Base-by-base conservation (phyloP, 2,329 filamentous ascomycete species). In the Calonectria pteridis region DNA sequence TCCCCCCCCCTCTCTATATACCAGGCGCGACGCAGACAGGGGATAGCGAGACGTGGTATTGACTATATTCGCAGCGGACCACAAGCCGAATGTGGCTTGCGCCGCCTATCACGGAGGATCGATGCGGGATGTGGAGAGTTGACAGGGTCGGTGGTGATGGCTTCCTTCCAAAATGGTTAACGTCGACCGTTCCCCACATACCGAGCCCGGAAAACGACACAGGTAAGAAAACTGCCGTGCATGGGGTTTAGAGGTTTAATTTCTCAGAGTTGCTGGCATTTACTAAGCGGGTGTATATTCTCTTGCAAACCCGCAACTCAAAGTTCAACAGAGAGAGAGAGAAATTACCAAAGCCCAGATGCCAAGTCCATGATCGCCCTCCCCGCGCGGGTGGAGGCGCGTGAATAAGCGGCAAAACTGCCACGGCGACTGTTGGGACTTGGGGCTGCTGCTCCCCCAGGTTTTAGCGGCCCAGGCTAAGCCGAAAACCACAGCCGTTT, bases 11-110 rank as follows among this genome's bases (percentile, higher is more conserved):
- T 43, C 26, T 20, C 62, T 55, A 58, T 69, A 69, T 69, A 69
- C 29, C 51, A 64, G 37, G 46, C 28, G 49, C n/a, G 50, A 50
- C n/a, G 53, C 37, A n/a, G 53, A 69, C 53, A 55, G 33, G 40
- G 67, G 40, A 7, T 37, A 16, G 43, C 51, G 67, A 33, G n/a
- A 62, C 40, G 67, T 62, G 53, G 67, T 20, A 43, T 35, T 68
- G 66, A 68, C 16, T 49, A 33, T 29, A 59, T 59, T 59, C 53
- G 20, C 53, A 62, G 67, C 67, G 67, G 67, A 69, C 67, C 67
- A 69, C 67, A 69, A 69, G 35, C 67, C 67, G 67, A 69, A n/a
- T 35, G 29, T 51, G 29, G 43, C 28, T 50, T 69, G 31, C 28
- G 28, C 33, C 53, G 23, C 16, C 50, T 28, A 31, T 29, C 26